Percentiles rank a stretch among this genome's conserved stretches.
Evolutionary conservation across 345 rosid species (phyloP).

Genomic region (Citrus inodora): DNA sequence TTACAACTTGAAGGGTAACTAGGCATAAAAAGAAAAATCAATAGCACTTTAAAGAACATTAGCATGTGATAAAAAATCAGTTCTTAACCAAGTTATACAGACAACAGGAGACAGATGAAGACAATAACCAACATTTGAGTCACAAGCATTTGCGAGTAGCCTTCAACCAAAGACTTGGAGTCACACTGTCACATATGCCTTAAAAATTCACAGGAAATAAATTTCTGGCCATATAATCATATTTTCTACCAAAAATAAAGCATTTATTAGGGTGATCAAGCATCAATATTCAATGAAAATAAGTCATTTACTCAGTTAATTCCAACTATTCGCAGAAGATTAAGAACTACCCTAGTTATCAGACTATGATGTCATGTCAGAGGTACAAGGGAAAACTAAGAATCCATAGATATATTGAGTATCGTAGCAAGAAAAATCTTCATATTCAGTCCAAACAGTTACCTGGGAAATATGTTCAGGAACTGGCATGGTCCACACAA

Average conservation of each 20-base stretch:
- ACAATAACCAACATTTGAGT: background rate
- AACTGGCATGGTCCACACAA: conserved; percentile 74
- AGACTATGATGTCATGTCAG: background rate
- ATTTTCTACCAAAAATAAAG: background rate
- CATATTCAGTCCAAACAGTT: conserved; percentile 15
- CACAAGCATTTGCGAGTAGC: background rate
- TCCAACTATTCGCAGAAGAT: background rate
- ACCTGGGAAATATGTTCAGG: conserved; percentile 82
- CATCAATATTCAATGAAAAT: background rate
- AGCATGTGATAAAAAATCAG: background rate
- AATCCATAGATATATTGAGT: background rate
- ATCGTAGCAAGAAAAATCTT: background rate
- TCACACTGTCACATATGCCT: background rate
- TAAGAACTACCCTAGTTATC: background rate
- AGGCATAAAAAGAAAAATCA: background rate
- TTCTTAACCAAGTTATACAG: background rate
- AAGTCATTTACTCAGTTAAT: background rate
- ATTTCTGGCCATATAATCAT: background rate
- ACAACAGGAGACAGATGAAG: background rate
- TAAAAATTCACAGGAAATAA: background rate
- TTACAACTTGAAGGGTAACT: background rate
- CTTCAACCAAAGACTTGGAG: background rate
- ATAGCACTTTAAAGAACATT: background rate
- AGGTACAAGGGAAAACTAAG: background rate
- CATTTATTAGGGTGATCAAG: background rate